These are phyloP conservation scores for Shiraia sp. DNA, from an alignment of 2,329 filamentous ascomycete genomes.

Conservation along the genomic window DNA sequence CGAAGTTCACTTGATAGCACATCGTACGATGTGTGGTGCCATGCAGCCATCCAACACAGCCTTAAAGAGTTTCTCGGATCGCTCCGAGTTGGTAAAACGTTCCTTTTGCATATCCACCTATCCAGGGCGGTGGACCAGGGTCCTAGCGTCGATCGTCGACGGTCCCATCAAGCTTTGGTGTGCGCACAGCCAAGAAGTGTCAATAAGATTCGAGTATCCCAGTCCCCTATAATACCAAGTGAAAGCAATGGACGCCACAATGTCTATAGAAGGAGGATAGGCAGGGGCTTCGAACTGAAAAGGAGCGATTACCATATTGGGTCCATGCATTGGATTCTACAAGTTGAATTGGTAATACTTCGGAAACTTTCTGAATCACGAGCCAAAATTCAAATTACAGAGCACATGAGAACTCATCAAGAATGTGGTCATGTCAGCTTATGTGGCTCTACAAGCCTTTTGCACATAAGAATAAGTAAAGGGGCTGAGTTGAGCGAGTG, in stretches of 20 bases:
- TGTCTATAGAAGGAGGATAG: too few species aligned
- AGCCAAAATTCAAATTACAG: too few species aligned
- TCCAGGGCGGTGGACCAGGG: background rate
- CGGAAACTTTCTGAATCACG: too few species aligned
- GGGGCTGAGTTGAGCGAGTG: background rate
- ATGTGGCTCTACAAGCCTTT: constrained; percentile 1
- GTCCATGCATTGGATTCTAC: too few species aligned
- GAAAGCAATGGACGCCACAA: background rate
- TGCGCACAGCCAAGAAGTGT: too few species aligned
- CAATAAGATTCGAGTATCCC: too few species aligned
- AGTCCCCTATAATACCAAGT: too few species aligned
- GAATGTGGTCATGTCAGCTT: background rate
- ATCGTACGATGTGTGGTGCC: constrained; percentile 6
- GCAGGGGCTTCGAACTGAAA: too few species aligned
- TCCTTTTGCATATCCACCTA: background rate
- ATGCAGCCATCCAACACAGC: background rate
- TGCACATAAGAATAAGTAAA: constrained; percentile 1
- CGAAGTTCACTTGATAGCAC: background rate
- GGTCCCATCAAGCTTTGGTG: background rate
- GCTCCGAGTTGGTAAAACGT: background rate
- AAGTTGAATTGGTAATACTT: too few species aligned
- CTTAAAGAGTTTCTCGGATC: background rate
- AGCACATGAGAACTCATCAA: background rate
- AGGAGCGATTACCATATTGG: too few species aligned
- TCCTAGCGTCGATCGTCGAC: background rate